These are phyloP conservation scores for Colletotrichum ledebouriae DNA, from an alignment of 2,329 filamentous ascomycete species.

Conservation along the genomic window DNA sequence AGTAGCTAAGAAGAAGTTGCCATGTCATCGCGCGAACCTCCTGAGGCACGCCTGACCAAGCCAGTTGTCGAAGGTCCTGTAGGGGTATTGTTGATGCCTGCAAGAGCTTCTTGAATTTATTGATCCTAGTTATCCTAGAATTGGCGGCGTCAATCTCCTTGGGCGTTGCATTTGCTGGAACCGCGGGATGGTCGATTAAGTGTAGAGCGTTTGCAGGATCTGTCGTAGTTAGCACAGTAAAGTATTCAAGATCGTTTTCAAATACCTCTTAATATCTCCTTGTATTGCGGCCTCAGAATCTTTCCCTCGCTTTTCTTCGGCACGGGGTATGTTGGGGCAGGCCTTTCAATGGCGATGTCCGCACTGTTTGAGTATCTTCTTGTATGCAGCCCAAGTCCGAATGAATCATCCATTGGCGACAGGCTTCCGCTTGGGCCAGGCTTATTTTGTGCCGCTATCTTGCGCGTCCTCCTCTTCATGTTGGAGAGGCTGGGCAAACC, in stretches of 20 bases:
- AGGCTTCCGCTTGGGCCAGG: slow-evolving; percentile 48
- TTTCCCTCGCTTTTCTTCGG: slow-evolving; percentile 93
- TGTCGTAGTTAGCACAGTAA: slow-evolving; percentile 47
- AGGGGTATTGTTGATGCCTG: slow-evolving; percentile 92
- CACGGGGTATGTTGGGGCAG: slow-evolving; percentile 84
- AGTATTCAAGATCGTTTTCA: background rate
- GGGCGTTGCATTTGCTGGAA: slow-evolving; percentile 78
- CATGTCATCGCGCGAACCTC: slow-evolving; percentile 99
- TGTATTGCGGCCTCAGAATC: slow-evolving; percentile 96
- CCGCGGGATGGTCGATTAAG: slow-evolving; percentile 87
- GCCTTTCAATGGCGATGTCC: slow-evolving; percentile 93
- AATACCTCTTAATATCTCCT: slow-evolving; percentile 86
- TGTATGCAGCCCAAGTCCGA: slow-evolving; percentile 53
- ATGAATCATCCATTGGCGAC: slow-evolving; percentile 55
- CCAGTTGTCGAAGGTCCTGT: slow-evolving; percentile 83
- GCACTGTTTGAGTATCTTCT: slow-evolving; percentile 85
- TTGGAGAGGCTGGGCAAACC: slow-evolving; percentile 92
- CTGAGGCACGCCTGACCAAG: slow-evolving; percentile 94
- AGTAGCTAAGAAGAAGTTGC: slow-evolving; percentile 94
- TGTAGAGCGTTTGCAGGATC: slow-evolving; percentile 94
- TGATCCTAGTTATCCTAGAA: slow-evolving; percentile 91
- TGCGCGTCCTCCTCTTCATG: slow-evolving; percentile 81
- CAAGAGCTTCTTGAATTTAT: slow-evolving; percentile 97
- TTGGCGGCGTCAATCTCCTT: slow-evolving; percentile 91
- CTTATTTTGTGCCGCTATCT: slow-evolving; percentile 61